phyloP scores from a whole-genome alignment of 768 basidiomycete genomes.

The Collybiopsis confluens region DNA sequence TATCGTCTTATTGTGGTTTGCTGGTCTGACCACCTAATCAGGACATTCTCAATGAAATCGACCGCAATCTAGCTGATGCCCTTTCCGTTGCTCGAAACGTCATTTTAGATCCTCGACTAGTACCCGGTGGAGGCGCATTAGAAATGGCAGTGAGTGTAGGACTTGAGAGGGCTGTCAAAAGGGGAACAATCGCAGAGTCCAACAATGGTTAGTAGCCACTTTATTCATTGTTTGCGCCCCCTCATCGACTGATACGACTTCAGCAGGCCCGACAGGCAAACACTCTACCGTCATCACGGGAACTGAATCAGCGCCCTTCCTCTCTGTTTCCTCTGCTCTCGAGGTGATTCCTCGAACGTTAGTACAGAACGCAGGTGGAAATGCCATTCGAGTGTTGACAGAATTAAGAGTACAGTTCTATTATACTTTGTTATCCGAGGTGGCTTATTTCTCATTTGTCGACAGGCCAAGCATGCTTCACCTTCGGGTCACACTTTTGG shows the following conservation, averaged over 20 bases:
- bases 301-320: slow-evolving; percentile 86
- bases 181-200: neutral
- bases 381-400: slow-evolving; percentile 89
- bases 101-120: slow-evolving; percentile 91
- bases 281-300: slow-evolving; percentile 56
- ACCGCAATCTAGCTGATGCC: slow-evolving; percentile 95
- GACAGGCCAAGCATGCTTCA: slow-evolving; percentile 87
- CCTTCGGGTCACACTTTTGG: slow-evolving; percentile 87
- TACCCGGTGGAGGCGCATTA: slow-evolving; percentile 94
- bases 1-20: too few species aligned
- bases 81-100: slow-evolving; percentile 98
- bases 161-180: slow-evolving; percentile 38
- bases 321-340: slow-evolving; percentile 93
- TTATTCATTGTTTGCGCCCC: neutral
- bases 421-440: neutral
- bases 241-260: too few species aligned
- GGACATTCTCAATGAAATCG: slow-evolving; percentile 94
- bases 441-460: slow-evolving; percentile 6
- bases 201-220: neutral
- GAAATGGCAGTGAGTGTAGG: slow-evolving; percentile 97
- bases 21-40: too few species aligned
- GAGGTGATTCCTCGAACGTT: slow-evolving; percentile 96
- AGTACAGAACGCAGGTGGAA: slow-evolving; percentile 93
- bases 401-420: slow-evolving; percentile 69
- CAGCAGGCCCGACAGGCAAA: too few species aligned